phyloP scores from a whole-genome alignment of 192 early-diverging fungal species.

The Rhizoclosmatium sp. region DNA sequence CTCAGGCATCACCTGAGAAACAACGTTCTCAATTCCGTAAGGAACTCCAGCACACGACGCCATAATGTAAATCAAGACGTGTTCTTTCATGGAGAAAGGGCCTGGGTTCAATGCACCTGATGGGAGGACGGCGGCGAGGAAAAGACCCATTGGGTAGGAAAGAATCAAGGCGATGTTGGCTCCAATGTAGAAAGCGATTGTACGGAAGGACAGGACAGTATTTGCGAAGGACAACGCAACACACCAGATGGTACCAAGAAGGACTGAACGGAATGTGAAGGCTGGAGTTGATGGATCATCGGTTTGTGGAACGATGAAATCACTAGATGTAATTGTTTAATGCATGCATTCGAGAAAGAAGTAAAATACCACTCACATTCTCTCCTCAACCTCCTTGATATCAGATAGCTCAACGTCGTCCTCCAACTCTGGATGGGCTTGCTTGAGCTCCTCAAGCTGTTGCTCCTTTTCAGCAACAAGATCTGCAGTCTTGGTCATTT shows the following conservation, averaged over 20 bases:
- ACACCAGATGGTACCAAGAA: constrained; percentile 37
- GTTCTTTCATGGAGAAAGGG: constrained; percentile 88
- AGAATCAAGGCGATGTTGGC: constrained; percentile 79
- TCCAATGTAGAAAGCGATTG: constrained; percentile 63
- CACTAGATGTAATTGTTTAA: neutral
- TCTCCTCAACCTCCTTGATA: constrained; percentile 17
- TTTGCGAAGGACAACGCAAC: constrained; percentile 34
- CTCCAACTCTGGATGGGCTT: constrained; percentile 63
- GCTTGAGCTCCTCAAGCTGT: constrained; percentile 60
- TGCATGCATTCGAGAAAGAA: neutral
- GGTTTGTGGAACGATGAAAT: constrained; percentile 31
- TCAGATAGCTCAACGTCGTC: constrained; percentile 22
- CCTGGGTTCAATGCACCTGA: constrained; percentile 77
- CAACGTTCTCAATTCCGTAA: constrained; percentile 61
- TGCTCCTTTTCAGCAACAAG: constrained; percentile 58
- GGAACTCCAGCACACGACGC: constrained; percentile 22
- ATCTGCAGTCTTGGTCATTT: constrained; percentile 24
- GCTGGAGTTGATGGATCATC: constrained; percentile 41
- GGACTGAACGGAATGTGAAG: constrained; percentile 39
- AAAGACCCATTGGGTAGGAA: constrained; percentile 69
- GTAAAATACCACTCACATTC: constrained; percentile 13
- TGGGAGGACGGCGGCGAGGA: constrained; percentile 20
- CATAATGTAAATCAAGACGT: constrained; percentile 73
- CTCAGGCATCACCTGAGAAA: constrained; percentile 26
- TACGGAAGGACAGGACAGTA: constrained; percentile 48